These are phyloP conservation scores for Entrophospora sp. DNA, from an alignment of 192 early-diverging fungal species.

Conservation along the genomic window DNA sequence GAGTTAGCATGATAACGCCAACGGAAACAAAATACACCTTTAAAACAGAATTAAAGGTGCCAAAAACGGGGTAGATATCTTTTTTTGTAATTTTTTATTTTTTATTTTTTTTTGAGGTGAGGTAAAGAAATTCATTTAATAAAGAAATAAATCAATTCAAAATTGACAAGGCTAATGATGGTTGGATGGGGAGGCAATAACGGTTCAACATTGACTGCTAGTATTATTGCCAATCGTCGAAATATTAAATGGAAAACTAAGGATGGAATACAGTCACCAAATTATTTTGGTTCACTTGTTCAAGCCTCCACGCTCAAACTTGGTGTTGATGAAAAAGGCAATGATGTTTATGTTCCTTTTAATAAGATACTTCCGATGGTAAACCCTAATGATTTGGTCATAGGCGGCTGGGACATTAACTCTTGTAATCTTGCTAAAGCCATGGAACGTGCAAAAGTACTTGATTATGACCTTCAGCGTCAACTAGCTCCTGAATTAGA, in stretches of 20 bases:
- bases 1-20: constrained; percentile 72
- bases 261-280: constrained; percentile 82
- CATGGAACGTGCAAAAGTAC: constrained; percentile 92
- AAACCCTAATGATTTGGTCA: constrained; percentile 91
- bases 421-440: constrained; percentile 75
- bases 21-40: constrained; percentile 85
- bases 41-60: constrained; percentile 74
- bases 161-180: constrained; percentile 77
- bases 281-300: constrained; percentile 97
- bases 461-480: constrained; percentile 94
- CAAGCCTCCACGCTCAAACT: constrained; percentile 95
- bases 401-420: constrained; percentile 99
- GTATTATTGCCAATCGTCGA: constrained; percentile 89
- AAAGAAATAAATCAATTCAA: background rate
- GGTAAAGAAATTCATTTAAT: background rate
- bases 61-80: constrained; percentile 66
- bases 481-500: constrained; percentile 78
- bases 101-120: too few species aligned
- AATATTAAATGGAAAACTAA: constrained; percentile 89
- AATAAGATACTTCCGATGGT: constrained; percentile 91
- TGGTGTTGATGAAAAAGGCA: constrained; percentile 71
- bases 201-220: constrained; percentile 93
- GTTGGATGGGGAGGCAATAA: constrained; percentile 99
- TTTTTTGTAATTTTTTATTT: background rate
- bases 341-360: constrained; percentile 93